Base-by-base conservation (phyloP, 495 filamentous ascomycete species). In the Glonium stellatum region DNA sequence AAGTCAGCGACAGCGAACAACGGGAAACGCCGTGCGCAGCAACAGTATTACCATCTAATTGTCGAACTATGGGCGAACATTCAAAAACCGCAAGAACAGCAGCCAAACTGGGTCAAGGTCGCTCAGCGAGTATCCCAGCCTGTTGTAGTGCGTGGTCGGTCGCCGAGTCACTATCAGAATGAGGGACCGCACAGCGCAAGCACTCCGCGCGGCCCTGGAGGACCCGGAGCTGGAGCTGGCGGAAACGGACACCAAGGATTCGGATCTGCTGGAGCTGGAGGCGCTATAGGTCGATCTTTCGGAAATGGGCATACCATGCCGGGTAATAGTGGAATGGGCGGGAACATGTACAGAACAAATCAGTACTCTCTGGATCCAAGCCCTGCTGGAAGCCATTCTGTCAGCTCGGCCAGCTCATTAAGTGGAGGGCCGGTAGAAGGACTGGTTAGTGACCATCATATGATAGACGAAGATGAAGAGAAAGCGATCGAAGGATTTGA, bases 1-100 rank as follows among this genome's bases (percentile, higher is more conserved):
- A 95, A 96, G 70, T 88, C 88, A 54, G 93, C 92, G 1, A 97
- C 92, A 0, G 90, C 91, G 4, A 97, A 97, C 75, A 97, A 97
- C 61, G 92, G 92, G 22, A 96, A 96, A 69, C 78, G 92, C 55
- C 78, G 92, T 47, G 90, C 92, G 0, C 88, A 89, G 11, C 92
- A 97, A 70, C 92, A 96, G 66, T 96, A 90, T 70, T 97, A 95
- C 70, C 91, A 95, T 63, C 78, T 97, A 31, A 82, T 96, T 31
- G 87, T 96, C 1, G 92, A 97, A 69, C 82, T 97, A 2, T 90
- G 84, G 65, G 92, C 87, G 23, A 87, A 96, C 62, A 77, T 93
- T 37, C 75, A 59, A 60, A 72, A 58, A 48, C 63, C 72, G 42
- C 73, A 74, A 0, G 77, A 74, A 51, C 60, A 48, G 47, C 67